phyloP scores from a whole-genome alignment of 805 yeast species.

The Aciculoconidium aculeatum region DNA sequence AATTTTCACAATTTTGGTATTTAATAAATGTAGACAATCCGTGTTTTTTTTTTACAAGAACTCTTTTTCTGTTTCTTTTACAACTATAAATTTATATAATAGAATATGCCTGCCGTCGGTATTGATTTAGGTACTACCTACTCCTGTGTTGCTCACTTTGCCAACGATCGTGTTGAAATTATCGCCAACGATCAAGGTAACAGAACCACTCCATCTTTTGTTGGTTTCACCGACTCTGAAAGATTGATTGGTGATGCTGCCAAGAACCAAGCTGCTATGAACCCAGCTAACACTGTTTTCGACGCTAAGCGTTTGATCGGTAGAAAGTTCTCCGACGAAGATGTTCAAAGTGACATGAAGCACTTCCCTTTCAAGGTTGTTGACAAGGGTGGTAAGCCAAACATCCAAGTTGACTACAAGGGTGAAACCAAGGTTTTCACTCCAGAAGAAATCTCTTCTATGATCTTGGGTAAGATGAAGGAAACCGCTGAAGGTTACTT shows the following conservation, averaged over 20 bases:
- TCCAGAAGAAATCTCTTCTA: slow-evolving; percentile 27
- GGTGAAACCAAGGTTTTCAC: slow-evolving; percentile 29
- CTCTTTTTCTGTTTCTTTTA: slow-evolving; percentile 5
- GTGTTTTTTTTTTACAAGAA: slow-evolving; percentile 1
- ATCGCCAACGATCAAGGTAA: slow-evolving; percentile 30
- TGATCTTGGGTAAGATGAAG: slow-evolving; percentile 29
- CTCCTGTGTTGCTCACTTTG: slow-evolving; percentile 30
- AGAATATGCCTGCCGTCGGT: slow-evolving; percentile 26
- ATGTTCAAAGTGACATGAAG: slow-evolving; percentile 25
- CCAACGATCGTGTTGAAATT: slow-evolving; percentile 28
- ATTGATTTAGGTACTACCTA: slow-evolving; percentile 30
- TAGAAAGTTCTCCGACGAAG: slow-evolving; percentile 23
- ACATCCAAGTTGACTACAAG: slow-evolving; percentile 26
- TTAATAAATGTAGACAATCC: slow-evolving; percentile 7
- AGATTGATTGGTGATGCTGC: slow-evolving; percentile 31
- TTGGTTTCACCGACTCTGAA: slow-evolving; percentile 28
- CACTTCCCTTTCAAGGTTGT: slow-evolving; percentile 29
- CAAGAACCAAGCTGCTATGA: slow-evolving; percentile 30
- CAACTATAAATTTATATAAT: slow-evolving; percentile 2
- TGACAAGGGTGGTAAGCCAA: slow-evolving; percentile 25
- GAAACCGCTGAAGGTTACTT: slow-evolving; percentile 27
- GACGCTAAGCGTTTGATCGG: slow-evolving; percentile 31
- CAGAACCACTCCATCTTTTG: slow-evolving; percentile 30
- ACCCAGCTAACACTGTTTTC: slow-evolving; percentile 28
- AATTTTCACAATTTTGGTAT: slow-evolving; percentile 3